phyloP scores from a whole-genome alignment of 305 asterid species.

The Fraxinus greggii region DNA sequence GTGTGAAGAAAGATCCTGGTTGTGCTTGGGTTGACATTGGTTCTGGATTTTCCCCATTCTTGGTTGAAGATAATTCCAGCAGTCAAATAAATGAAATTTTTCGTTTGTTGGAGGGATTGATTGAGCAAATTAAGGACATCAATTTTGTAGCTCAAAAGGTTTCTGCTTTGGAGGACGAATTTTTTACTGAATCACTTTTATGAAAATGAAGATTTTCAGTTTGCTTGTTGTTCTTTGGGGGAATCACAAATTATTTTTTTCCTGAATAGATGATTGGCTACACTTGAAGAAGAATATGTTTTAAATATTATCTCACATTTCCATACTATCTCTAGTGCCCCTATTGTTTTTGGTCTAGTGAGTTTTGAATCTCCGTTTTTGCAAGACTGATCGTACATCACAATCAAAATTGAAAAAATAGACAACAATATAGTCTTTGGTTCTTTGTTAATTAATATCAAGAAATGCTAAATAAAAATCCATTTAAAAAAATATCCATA shows the following conservation, averaged over 20 bases:
- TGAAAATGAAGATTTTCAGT: not conserved
- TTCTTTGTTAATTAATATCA: not conserved
- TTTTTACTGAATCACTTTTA: slow-evolving; percentile 22
- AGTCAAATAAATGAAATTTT: slow-evolving; percentile 43
- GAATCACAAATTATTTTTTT: not conserved
- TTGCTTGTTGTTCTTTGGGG: not conserved
- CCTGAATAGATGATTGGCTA: not conserved
- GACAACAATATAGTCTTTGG: not conserved
- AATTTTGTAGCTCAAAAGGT: slow-evolving; percentile 35
- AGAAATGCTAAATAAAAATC: not conserved
- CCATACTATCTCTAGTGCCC: not conserved
- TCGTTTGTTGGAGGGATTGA: slow-evolving; percentile 45
- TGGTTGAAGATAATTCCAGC: slow-evolving; percentile 59
- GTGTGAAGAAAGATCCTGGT: slow-evolving; percentile 76
- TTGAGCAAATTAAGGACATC: slow-evolving; percentile 55
- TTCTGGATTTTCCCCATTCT: slow-evolving; percentile 56
- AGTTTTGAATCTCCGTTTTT: not conserved
- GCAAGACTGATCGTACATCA: not conserved
- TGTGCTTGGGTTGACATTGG: slow-evolving; percentile 78
- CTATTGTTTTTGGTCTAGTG: slow-evolving; percentile 5
- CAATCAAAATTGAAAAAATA: not conserved
- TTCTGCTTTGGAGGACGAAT: slow-evolving; percentile 38
- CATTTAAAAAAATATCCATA: not conserved
- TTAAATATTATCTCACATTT: not conserved
- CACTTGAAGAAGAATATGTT: not conserved